Percentiles rank a stretch among this genome's conserved stretches.
These are phyloP conservation scores for Phytophthora litchii DNA, from an alignment of 352 stramenopile species.

Conservation along the genomic window DNA sequence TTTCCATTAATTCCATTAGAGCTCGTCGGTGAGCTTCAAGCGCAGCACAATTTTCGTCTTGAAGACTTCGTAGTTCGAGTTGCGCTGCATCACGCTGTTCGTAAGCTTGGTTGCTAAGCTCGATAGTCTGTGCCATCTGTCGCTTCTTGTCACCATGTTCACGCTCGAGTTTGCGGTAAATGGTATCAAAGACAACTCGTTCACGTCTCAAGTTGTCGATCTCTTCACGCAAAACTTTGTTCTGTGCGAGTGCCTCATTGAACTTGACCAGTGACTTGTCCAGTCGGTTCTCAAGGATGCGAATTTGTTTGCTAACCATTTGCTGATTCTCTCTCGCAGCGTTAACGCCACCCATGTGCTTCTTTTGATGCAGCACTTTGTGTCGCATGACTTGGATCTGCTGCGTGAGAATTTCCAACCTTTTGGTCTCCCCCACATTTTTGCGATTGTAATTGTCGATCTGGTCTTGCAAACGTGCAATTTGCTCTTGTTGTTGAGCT, in stretches of 20 bases:
- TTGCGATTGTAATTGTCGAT: slow-evolving; percentile 89
- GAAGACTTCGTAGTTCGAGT: slow-evolving; percentile 91
- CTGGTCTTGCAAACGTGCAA: slow-evolving; percentile 84
- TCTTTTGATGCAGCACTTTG: slow-evolving; percentile 91
- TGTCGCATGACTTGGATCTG: slow-evolving; percentile 87
- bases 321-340: slow-evolving; percentile 95
- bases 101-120: slow-evolving; percentile 94
- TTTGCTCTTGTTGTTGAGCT: slow-evolving; percentile 84
- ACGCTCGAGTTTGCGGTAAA: slow-evolving; percentile 92
- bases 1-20: slow-evolving; percentile 62
- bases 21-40: slow-evolving; percentile 64
- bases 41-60: slow-evolving; percentile 92
- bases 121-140: slow-evolving; percentile 95
- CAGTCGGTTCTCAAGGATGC: slow-evolving; percentile 96
- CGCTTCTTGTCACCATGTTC: slow-evolving; percentile 96
- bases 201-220: slow-evolving; percentile 95
- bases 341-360: slow-evolving; percentile 97
- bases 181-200: slow-evolving; percentile 95
- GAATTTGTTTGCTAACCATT: slow-evolving; percentile 96
- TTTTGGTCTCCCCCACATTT: slow-evolving; percentile 86
- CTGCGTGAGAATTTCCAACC: slow-evolving; percentile 87
- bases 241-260: slow-evolving; percentile 94
- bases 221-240: slow-evolving; percentile 91
- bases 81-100: slow-evolving; percentile 95
- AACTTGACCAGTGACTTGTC: slow-evolving; percentile 98